These are phyloP conservation scores for Jatropha multifida DNA, from an alignment of 441 rosid genomes.

Conservation along the genomic window DNA sequence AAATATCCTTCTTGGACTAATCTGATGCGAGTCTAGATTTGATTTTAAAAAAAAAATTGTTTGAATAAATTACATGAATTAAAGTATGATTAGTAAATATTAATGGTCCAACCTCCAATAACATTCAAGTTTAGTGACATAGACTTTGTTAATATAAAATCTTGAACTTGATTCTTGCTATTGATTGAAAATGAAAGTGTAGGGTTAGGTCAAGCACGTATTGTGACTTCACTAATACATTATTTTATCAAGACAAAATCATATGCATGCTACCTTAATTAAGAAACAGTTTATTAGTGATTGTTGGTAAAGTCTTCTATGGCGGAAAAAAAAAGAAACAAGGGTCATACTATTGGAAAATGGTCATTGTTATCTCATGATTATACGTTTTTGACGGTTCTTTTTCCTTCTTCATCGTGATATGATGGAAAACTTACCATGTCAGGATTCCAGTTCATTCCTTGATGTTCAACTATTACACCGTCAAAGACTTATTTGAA, in stretches of 20 bases:
- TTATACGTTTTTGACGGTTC: not conserved
- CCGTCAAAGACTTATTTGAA: too few relatives aligned
- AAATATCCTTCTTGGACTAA: too few relatives aligned
- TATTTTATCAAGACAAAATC: not conserved
- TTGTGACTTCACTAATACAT: conserved; percentile 4
- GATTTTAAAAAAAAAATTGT: too few relatives aligned
- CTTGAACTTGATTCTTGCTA: not conserved
- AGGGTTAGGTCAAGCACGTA: conserved; percentile 7
- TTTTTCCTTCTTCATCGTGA: conserved; percentile 7
- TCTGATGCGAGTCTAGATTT: too few relatives aligned
- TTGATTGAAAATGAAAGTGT: conserved; percentile 4
- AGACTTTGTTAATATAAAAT: not conserved
- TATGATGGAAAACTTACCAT: not conserved
- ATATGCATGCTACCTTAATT: not conserved
- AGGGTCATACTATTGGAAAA: not conserved
- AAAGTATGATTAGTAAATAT: too few relatives aligned
- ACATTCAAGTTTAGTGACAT: not conserved
- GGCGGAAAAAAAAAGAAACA: not conserved
- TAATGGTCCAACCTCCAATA: not conserved
- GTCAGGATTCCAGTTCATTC: too few relatives aligned
- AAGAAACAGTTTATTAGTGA: not conserved
- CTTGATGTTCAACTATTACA: too few relatives aligned
- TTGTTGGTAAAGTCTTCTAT: not conserved
- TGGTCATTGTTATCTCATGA: not conserved
- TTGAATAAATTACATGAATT: too few relatives aligned